These are phyloP conservation scores for Vanrija sp. DNA, from an alignment of 1,284 basidiomycete species.

Conservation along the genomic window DNA sequence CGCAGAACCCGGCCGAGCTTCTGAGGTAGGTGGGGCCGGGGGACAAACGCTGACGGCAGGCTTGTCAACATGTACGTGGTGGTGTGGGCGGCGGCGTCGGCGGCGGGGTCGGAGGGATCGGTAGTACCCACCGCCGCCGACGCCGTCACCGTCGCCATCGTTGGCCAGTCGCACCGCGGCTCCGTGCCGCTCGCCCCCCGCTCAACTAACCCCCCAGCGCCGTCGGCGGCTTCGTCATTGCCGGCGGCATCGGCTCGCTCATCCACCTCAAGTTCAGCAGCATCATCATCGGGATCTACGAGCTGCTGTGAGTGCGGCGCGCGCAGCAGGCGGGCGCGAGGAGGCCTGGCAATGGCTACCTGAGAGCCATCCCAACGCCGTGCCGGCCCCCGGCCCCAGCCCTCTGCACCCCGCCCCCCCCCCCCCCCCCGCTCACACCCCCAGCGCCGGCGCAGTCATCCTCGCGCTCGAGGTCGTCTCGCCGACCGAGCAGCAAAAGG, in stretches of 20 bases:
- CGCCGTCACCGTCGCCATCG: not conserved
- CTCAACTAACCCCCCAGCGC: conserved; percentile 19
- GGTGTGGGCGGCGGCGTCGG: not conserved
- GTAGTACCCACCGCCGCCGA: not conserved
- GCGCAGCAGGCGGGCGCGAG: not conserved
- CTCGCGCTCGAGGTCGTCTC: conserved; percentile 43
- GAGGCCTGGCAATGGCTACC: not conserved
- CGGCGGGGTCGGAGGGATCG: no score
- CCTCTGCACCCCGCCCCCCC: not conserved
- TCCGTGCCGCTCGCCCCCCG: not conserved
- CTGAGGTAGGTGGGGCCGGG: conserved; percentile 29
- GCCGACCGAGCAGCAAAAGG: conserved; percentile 43
- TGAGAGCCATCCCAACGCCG: not conserved
- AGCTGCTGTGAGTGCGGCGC: conserved; percentile 33
- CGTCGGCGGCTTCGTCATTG: conserved; percentile 46
- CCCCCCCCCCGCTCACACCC: not conserved
- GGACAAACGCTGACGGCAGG: conserved; percentile 12
- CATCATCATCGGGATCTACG: conserved; percentile 45
- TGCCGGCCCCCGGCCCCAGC: not conserved
- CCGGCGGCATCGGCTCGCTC: conserved; percentile 43
- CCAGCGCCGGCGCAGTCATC: conserved; percentile 37
- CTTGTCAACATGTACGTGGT: conserved; percentile 44
- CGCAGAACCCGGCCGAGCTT: conserved; percentile 46
- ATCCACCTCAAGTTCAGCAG: conserved; percentile 46
- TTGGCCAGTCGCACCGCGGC: not conserved